Conservation (phyloP, 495 filamentous ascomycete genomes). For the Trichoderma gamsii region DNA sequence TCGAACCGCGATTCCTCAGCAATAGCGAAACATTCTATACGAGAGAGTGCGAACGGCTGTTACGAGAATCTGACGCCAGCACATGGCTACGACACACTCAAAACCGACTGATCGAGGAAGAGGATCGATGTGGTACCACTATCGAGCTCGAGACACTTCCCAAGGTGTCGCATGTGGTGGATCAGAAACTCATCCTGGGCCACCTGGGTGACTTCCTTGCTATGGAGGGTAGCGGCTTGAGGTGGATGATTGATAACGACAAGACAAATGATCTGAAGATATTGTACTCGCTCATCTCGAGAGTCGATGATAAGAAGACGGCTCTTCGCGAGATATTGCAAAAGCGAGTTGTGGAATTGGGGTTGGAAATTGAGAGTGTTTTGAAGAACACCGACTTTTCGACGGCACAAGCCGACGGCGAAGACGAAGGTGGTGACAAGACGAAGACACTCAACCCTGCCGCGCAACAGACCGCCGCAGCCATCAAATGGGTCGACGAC, state of each 20-base stretch:
- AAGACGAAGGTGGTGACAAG: constrained; percentile 43
- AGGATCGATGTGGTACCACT: constrained; percentile 71
- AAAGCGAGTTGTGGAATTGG: constrained; percentile 70
- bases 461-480: constrained; percentile 62
- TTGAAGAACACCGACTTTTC: constrained; percentile 47
- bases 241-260: constrained; percentile 88
- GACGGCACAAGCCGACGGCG: constrained; percentile 30
- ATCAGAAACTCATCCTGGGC: constrained; percentile 67
- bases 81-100: constrained; percentile 76
- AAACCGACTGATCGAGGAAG: constrained; percentile 71
- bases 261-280: constrained; percentile 66
- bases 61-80: constrained; percentile 73
- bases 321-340: constrained; percentile 65
- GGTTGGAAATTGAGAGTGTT: constrained; percentile 69
- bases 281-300: constrained; percentile 68
- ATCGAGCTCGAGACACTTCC: constrained; percentile 60
- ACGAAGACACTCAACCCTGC: constrained; percentile 37
- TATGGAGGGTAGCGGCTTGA: constrained; percentile 76
- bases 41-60: constrained; percentile 61
- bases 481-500: constrained; percentile 93
- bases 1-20: constrained; percentile 71
- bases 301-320: constrained; percentile 70
- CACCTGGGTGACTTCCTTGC: constrained; percentile 77
- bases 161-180: constrained; percentile 73
- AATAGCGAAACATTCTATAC: constrained; percentile 70